phyloP scores from a whole-genome alignment of 305 asterid species.

The Rubia tinctorum region DNA sequence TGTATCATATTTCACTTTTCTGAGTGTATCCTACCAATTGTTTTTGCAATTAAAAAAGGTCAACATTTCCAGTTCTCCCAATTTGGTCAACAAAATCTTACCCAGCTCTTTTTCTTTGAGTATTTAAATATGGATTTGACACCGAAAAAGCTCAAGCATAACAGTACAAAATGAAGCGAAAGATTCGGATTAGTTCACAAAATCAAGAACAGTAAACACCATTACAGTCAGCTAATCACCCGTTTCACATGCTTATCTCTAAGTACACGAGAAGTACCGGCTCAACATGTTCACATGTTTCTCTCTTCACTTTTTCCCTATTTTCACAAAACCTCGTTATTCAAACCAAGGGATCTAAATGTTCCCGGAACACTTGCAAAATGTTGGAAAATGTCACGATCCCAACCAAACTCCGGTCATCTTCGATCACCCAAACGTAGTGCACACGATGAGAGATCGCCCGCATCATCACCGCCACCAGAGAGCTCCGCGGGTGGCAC shows the following conservation, averaged over 20 bases:
- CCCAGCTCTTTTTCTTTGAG: too few species aligned
- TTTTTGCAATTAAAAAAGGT: too few species aligned
- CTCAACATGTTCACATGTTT: slow-evolving; percentile 38
- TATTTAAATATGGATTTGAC: too few species aligned
- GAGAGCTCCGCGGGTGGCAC: slow-evolving; percentile 71
- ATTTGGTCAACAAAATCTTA: not conserved
- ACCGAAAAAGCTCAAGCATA: not conserved
- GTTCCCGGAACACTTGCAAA: slow-evolving; percentile 47
- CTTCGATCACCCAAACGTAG: slow-evolving; percentile 90
- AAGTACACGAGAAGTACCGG: slow-evolving; percentile 10
- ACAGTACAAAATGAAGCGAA: not conserved
- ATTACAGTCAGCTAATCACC: slow-evolving; percentile 1
- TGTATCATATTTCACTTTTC: too few species aligned
- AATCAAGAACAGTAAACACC: not conserved
- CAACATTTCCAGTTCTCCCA: too few species aligned
- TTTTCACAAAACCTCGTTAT: not conserved
- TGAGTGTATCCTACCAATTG: too few species aligned
- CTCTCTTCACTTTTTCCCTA: slow-evolving; percentile 19
- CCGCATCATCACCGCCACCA: slow-evolving; percentile 95
- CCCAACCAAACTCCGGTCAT: slow-evolving; percentile 60
- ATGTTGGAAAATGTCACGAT: slow-evolving; percentile 71
- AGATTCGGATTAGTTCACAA: not conserved
- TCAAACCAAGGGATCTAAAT: slow-evolving; percentile 41
- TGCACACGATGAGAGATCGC: slow-evolving; percentile 79
- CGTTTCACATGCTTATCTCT: slow-evolving; percentile 1